phyloP scores from a whole-genome alignment of 2,329 filamentous ascomycete genomes.

The Cephalotrichum gorgonifer region DNA sequence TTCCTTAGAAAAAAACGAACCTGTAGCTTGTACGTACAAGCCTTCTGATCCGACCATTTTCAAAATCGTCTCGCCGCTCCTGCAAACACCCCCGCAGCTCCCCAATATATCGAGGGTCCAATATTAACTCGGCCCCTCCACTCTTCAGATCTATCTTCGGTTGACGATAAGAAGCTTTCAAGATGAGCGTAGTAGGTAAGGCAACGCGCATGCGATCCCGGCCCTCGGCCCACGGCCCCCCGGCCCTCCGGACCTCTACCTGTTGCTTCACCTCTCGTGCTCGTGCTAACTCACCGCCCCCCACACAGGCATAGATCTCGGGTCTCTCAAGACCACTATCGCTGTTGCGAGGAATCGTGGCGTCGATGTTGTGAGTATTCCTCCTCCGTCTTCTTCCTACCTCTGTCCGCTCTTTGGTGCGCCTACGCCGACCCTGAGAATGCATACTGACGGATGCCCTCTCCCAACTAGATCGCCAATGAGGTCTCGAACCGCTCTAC shows the following conservation, averaged over 20 bases:
- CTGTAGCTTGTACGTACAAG: background rate
- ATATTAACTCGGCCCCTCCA: background rate
- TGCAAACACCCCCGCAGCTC: background rate
- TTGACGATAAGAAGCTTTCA: constrained; percentile 11
- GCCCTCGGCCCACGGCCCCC: background rate
- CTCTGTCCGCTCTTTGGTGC: too few relatives aligned
- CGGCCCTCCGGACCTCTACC: background rate
- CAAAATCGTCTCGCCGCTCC: too few relatives aligned
- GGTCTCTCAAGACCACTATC: constrained; percentile 92
- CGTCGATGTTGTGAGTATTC: constrained; percentile 84
- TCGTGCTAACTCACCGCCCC: background rate
- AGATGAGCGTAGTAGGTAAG: constrained; percentile 47
- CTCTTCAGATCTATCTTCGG: background rate
- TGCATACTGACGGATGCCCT: background rate
- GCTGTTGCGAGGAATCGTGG: constrained; percentile 96
- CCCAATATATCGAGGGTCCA: background rate
- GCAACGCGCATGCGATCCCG: constrained; percentile 9
- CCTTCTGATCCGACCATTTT: too few relatives aligned
- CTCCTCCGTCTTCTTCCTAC: constrained; percentile 3
- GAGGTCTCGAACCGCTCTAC: constrained; percentile 98
- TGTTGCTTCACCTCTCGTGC: background rate
- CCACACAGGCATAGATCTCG: constrained; percentile 72
- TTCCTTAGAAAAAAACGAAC: background rate
- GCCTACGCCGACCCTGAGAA: too few relatives aligned
- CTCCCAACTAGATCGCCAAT: constrained; percentile 72